Base-by-base conservation (phyloP, 345 rosid genomes). In the Isatis tinctoria region DNA sequence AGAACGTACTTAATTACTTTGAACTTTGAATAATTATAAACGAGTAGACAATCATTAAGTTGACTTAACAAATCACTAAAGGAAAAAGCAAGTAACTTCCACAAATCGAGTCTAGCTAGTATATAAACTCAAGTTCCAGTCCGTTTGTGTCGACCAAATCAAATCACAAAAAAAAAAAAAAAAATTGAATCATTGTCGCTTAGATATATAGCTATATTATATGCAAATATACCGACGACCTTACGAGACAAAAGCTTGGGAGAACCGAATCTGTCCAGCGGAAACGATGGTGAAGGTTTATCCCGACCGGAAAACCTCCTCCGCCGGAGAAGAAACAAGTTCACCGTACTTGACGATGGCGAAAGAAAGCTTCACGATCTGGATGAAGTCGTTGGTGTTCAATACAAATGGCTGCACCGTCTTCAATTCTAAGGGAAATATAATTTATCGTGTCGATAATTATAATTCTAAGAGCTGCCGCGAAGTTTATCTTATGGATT, bases 371-470 rank as follows among this genome's bases (percentile, higher is more conserved):
- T 85, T 85, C 77, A 88, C 94, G 3, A 76, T 88, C 27, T 87
- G 94, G 94, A 85, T 87, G 91, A 88, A 87, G 64, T 88, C 91
- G 41, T 76, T 87, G 7, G 80, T 88, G 12, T 70, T 80, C 37
- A 78, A 80, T 35, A 81, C 87, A 60, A 83, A 81, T 52, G 91
- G 91, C 6, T 87, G 89, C 80, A 88, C 89, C 3, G 89, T 87
- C 3, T 87, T 78, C 30, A 81, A 82, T 65, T 85, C 91, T 0
- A 74, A 65, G 41, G 94, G 94, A 9, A 70, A 72, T 2, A 75
- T 88, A 44, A 82, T 83, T 59, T 86, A 83, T 48, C 83, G 93
- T 7, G 93, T 88, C 10, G 90, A 88, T 72, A 86, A 86, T 75
- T 88, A 85, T 69, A 81, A 83, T 72, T 64, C 75, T 60, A 82